Percentiles rank a stretch among this genome's conserved stretches.
phyloP scores from a whole-genome alignment of 1,284 basidiomycete species.

The Ustanciosporium gigantosporum region DNA sequence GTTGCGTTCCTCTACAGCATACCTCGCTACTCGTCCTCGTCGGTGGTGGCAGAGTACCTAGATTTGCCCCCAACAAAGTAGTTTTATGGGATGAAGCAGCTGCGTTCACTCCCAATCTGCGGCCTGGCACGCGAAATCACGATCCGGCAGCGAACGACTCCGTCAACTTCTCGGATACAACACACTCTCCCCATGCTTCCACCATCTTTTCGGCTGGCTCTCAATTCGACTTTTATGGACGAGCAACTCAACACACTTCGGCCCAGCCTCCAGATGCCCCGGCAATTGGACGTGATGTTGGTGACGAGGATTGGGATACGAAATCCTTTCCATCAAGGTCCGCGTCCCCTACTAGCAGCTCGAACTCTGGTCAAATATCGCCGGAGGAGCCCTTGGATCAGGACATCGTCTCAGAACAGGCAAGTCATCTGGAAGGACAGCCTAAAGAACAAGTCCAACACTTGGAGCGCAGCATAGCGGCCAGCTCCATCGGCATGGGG shows the following conservation, averaged over 20 bases:
- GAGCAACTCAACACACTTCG: neutral
- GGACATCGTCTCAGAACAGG: neutral
- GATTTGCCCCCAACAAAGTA: conserved; percentile 56
- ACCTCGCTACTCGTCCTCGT: conserved; percentile 51
- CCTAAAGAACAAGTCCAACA: too few species aligned
- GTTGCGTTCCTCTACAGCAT: conserved; percentile 36
- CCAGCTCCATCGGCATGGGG: conserved; percentile 30
- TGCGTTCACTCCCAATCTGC: conserved; percentile 3
- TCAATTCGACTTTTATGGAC: conserved; percentile 26
- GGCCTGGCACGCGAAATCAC: neutral
- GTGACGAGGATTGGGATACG: neutral
- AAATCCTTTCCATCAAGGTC: neutral
- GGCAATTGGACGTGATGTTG: neutral
- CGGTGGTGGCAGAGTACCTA: conserved; percentile 50
- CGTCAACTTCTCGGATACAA: neutral
- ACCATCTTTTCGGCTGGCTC: conserved; percentile 47
- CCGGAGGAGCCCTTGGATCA: neutral
- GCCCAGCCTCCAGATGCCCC: neutral
- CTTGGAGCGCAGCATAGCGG: conserved; percentile 13
- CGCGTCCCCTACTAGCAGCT: conserved; percentile 4
- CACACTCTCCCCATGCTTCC: conserved; percentile 21
- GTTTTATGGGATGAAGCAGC: conserved; percentile 54
- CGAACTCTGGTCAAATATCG: conserved; percentile 9
- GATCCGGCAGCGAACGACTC: neutral
- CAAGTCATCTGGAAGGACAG: neutral